Evolutionary conservation across 768 basidiomycete species (phyloP), one percentile per base, ranked within the genome.

Genomic region (Suillus brevipes): DNA sequence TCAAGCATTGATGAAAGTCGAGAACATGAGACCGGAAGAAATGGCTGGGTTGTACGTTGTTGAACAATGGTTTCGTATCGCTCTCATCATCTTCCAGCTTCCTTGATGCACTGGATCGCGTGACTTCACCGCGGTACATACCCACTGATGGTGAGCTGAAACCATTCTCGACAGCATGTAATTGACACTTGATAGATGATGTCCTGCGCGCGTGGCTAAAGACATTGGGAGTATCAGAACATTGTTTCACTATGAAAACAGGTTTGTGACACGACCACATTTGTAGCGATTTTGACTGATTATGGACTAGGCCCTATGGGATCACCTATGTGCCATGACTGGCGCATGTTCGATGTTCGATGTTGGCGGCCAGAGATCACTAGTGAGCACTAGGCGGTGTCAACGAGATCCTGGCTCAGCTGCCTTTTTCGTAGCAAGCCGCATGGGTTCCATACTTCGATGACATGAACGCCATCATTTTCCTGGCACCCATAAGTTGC

Each of bases 271-370:
- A 60, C 47, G 28, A 62, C 0, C 13, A 14, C 31, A 37, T 9
- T 45, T n/a, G 58, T 66, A 8, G 16, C 63, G 31, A 36, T 12
- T 20, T 28, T 23, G 8, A n/a, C 23, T 4, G 36, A 73, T 18
- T 71, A n/a, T 80, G 53, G 78, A 78, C 1, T 23, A 78, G 75
- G 73, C 28, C 66, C 68, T 9, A 64, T 76, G 2, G 86, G 85
- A 0, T 70, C 83, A 63, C 78, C 87, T 61, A 83, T 82, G 67
- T 87, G 84, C 12, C 85, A 82, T 4, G 89, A 91, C 68, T 91
- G 90, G 89, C 81, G 89, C 52, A 89, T 91, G 37, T 92, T 86
- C 70, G n/a, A n/a, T n/a, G n/a, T n/a, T n/a, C n/a, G 90, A 92
- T 68, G 90, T 91, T 31, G 90, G 90, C 31, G 90, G 90, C 4